Conservation (phyloP, 129 eudicot species). For the Logfia minima region DNA sequence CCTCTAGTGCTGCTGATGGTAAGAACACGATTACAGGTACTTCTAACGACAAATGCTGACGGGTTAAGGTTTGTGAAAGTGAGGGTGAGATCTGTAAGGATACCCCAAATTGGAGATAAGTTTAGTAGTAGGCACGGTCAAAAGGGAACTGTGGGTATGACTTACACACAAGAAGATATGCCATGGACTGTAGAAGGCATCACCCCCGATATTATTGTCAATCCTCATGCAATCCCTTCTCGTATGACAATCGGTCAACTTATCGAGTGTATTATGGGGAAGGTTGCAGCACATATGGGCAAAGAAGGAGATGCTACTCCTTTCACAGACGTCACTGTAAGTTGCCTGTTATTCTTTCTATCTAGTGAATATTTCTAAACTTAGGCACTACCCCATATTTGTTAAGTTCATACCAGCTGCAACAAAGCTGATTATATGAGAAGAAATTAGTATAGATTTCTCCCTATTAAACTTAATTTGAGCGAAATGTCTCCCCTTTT, state of each 20-base stretch:
- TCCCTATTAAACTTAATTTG: neutral
- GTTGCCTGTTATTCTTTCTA: slow-evolving; percentile 16
- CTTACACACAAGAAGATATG: slow-evolving; percentile 98
- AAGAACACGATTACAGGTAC: slow-evolving; percentile 32
- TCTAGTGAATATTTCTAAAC: neutral
- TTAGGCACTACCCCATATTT: neutral
- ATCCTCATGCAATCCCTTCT: slow-evolving; percentile 96
- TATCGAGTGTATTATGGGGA: slow-evolving; percentile 95
- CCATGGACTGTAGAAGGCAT: slow-evolving; percentile 95
- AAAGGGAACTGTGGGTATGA: slow-evolving; percentile 96
- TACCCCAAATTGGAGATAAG: slow-evolving; percentile 95
- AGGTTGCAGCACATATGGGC: slow-evolving; percentile 97
- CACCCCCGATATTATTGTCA: slow-evolving; percentile 84
- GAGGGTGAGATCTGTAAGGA: slow-evolving; percentile 84
- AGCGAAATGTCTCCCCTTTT: neutral
- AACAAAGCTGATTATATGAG: too few species aligned
- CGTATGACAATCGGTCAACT: slow-evolving; percentile 99
- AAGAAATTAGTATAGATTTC: neutral
- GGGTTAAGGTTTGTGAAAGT: slow-evolving; percentile 92
- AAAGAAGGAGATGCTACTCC: slow-evolving; percentile 99
- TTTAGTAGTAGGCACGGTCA: slow-evolving; percentile 97
- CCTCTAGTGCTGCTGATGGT: neutral
- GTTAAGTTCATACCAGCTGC: neutral
- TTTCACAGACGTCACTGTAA: slow-evolving; percentile 86
- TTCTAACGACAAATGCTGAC: slow-evolving; percentile 91